A percentile compares a stretch with the other conserved stretches of the same genome.
Evolutionary conservation across 2,329 filamentous ascomycete species (phyloP).

Genomic region (Alternaria gansuensis): DNA sequence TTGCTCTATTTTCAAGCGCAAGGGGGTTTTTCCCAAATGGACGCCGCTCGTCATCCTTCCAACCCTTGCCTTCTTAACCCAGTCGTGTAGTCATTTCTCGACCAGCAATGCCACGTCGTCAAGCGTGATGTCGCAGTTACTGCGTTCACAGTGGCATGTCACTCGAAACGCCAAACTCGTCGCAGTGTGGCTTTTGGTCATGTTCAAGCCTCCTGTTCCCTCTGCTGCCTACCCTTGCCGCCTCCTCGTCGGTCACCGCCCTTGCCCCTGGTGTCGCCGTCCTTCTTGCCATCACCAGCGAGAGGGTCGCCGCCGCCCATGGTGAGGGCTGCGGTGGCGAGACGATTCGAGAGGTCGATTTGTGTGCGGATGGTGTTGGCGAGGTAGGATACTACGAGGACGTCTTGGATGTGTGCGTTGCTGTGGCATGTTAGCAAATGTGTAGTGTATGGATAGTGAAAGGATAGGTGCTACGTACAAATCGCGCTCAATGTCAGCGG

Average conservation of each 20-base stretch:
- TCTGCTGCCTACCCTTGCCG: conserved; percentile 47
- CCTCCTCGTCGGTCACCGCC: conserved; percentile 45
- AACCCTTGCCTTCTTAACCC: neutral
- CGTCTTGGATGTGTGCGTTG: conserved; percentile 99
- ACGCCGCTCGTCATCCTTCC: neutral
- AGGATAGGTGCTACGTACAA: conserved; percentile 66
- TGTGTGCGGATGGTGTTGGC: conserved; percentile 99
- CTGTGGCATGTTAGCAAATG: conserved; percentile 54
- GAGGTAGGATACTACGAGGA: conserved; percentile 96
- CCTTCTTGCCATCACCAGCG: conserved; percentile 47
- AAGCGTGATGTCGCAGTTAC: neutral
- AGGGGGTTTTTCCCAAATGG: neutral
- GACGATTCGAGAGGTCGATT: conserved; percentile 94
- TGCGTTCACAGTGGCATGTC: conserved; percentile 18
- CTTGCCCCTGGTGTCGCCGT: conserved; percentile 45
- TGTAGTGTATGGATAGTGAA: neutral
- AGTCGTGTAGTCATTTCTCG: neutral
- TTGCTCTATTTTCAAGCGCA: neutral
- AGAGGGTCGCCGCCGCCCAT: conserved; percentile 56
- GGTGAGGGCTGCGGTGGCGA: conserved; percentile 72
- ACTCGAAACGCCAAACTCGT: conserved; percentile 36
- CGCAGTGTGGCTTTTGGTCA: conserved; percentile 28
- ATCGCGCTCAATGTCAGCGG: conserved; percentile 89
- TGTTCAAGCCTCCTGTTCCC: conserved; percentile 45
- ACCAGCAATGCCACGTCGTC: neutral